Evolutionary conservation across 2,329 filamentous ascomycete species (phyloP).

Genomic region (Microascus cirrosus): DNA sequence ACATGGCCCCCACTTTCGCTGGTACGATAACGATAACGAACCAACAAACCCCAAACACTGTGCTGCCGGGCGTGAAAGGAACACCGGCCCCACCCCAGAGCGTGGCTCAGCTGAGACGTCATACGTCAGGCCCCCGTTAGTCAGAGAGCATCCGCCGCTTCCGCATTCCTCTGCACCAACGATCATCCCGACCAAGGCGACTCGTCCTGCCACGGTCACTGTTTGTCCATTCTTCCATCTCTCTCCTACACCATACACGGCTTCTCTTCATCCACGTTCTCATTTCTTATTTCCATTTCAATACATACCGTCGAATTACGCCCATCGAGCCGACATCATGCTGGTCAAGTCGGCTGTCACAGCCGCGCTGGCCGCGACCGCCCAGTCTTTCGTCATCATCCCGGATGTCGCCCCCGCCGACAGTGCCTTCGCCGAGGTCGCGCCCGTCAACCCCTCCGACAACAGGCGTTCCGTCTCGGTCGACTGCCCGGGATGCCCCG

Average conservation of each 20-base stretch:
- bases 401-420: slow-evolving; percentile 33
- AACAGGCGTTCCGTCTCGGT: slow-evolving; percentile 31
- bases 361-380: slow-evolving; percentile 3
- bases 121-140: not conserved
- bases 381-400: slow-evolving; percentile 40
- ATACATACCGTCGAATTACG: not conserved
- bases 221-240: not conserved
- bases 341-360: slow-evolving; percentile 4
- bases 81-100: not conserved
- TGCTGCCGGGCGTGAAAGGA: no score
- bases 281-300: not conserved
- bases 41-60: no score
- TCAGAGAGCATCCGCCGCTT: not conserved
- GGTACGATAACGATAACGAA: not conserved
- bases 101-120: not conserved
- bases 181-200: not conserved
- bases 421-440: slow-evolving; percentile 27
- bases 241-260: not conserved
- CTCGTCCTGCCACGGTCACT: not conserved
- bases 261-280: not conserved
- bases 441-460: slow-evolving; percentile 21
- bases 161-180: not conserved
- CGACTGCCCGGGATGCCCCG: slow-evolving; percentile 42
- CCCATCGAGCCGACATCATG: not conserved
- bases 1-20: not conserved